Evolutionary conservation across 2,329 filamentous ascomycete species (phyloP), one percentile per base, ranked within the genome.

Genomic region (Botrytis porri): DNA sequence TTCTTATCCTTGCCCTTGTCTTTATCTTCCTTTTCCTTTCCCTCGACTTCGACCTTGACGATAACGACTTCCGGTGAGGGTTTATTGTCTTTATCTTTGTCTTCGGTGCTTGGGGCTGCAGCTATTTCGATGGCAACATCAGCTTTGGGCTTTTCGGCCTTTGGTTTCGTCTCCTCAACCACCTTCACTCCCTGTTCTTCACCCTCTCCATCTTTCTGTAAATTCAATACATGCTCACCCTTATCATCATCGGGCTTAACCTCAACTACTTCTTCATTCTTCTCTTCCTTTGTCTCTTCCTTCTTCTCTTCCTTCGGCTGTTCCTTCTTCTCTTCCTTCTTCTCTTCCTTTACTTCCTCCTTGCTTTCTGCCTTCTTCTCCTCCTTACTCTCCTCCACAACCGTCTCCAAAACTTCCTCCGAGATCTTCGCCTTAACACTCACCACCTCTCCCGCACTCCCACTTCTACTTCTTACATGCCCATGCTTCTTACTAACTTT

Each of bases 211-310:
- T n/a, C 67, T 48, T 73, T 70, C 45, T 74, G 41, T 37, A 69
- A 69, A 69, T 32, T 41, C 65, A 57, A 41, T 10, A 12, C 29
- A 41, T 69, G 65, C 10, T 69, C 72, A 29, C 39, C 39, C 43
- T 74, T 70, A 37, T 69, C 45, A 22, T 25, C 48, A 41, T 71
- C 67, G 20, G 41, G 43, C 69, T 75, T 74, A 35, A 70, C 59
- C 48, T 73, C 75, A 18, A 25, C 45, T 22, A 69, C 61, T 18
- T 75, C 60, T 37, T 67, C 67, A 1, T 22, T 14, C 35, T 73
- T 57, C 64, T 66, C 73, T 5, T 57, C 41, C 3, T 43, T n/a
- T 4, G 25, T 25, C 29, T 18, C n/a, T 14, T 29, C 51, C 29
- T 32, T 43, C 6, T 20, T 62, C 12, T 62, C 48, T 54, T 25